A percentile compares a stretch with the other conserved stretches of the same genome.
These are phyloP conservation scores for Castanea crenata DNA, from an alignment of 306 rosid species.

Conservation along the genomic window DNA sequence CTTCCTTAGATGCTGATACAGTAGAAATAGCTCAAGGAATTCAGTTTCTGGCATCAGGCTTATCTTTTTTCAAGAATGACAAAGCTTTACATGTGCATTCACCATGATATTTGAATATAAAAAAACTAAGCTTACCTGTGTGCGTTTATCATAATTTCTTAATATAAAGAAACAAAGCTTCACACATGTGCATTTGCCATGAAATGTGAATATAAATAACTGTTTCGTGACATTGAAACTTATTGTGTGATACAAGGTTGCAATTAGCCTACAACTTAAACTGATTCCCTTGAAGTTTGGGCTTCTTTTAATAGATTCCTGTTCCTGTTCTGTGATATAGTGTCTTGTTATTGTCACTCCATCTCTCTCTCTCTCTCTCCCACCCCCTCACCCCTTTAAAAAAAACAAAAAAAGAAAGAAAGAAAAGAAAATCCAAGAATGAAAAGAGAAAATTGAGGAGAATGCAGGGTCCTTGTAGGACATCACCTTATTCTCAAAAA, in stretches of 20 bases:
- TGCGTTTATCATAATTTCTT: too few species aligned
- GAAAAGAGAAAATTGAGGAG: background rate
- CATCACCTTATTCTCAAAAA: too few species aligned
- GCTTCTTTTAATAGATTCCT: too few species aligned
- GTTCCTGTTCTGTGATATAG: too few species aligned
- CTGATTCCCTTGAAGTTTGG: background rate
- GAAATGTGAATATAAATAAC: background rate
- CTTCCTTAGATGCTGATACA: background rate
- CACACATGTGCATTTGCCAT: background rate
- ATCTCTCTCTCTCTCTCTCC: too few species aligned
- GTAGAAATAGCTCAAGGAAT: background rate
- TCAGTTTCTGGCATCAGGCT: background rate
- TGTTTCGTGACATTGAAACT: background rate
- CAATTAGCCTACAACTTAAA: background rate
- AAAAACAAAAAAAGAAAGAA: background rate
- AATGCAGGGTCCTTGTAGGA: background rate
- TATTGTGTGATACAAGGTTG: background rate
- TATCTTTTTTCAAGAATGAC: background rate
- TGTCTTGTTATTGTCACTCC: too few species aligned
- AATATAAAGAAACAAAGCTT: too few species aligned
- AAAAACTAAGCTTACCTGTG: too few species aligned
- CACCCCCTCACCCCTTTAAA: background rate
- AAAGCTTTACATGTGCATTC: background rate
- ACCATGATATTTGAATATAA: too few species aligned
- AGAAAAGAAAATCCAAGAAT: background rate